These are phyloP conservation scores for Pyrenophora teres DNA, from an alignment of 2,329 filamentous ascomycete species.

Conservation along the genomic window DNA sequence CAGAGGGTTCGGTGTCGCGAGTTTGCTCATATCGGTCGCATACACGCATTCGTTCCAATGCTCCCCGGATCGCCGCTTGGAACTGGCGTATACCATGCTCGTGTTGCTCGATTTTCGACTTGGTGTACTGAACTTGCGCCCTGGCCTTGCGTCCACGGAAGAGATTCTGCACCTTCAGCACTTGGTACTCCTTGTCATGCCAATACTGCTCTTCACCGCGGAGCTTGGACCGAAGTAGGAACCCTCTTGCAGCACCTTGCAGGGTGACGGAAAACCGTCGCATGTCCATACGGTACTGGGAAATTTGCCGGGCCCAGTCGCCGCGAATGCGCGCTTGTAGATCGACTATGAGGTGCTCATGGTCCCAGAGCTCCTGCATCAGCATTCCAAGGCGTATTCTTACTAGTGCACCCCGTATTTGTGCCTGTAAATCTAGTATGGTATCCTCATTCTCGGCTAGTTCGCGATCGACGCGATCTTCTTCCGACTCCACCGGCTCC, in stretches of 20 bases:
- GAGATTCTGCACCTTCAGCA: constrained; percentile 82
- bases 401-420: constrained; percentile 79
- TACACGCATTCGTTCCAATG: constrained; percentile 49
- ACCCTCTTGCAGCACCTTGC: constrained; percentile 79
- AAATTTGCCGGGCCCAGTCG: constrained; percentile 83
- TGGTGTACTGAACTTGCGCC: constrained; percentile 53
- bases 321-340: constrained; percentile 87
- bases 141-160: constrained; percentile 67
- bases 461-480: constrained; percentile 84
- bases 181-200: constrained; percentile 70
- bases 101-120: constrained; percentile 52
- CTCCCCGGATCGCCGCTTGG: constrained; percentile 62
- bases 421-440: constrained; percentile 82
- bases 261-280: constrained; percentile 75
- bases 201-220: constrained; percentile 68
- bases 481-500: constrained; percentile 79
- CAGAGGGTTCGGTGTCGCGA: constrained; percentile 66
- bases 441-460: constrained; percentile 73
- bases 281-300: constrained; percentile 83
- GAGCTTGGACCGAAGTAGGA: constrained; percentile 69
- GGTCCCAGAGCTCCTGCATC: constrained; percentile 91
- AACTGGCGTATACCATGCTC: constrained; percentile 55
- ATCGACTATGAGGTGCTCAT: constrained; percentile 76
- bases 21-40: constrained; percentile 63
- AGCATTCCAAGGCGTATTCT: constrained; percentile 76